Evolutionary conservation across 1,284 basidiomycete species (phyloP).

Genomic region (Sporisorium graminicola): DNA sequence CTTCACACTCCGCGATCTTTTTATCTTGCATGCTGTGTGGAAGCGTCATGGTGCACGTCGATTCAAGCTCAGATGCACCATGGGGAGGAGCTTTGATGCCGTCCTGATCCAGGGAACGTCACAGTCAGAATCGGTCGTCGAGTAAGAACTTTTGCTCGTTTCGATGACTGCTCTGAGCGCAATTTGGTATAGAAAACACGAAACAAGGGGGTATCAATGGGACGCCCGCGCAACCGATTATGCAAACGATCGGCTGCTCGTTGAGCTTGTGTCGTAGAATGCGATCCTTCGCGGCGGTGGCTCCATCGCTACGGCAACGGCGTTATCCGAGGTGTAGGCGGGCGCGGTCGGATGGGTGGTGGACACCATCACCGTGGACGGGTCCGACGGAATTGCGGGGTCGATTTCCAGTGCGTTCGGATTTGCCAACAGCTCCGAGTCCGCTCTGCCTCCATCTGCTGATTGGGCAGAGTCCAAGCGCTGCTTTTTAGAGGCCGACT

Average conservation of each 20-base stretch:
- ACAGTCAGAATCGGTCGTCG: neutral
- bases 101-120: neutral
- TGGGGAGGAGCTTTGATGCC: no score
- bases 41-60: neutral
- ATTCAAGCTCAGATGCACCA: constrained; percentile 8
- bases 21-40: neutral
- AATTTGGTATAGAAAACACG: neutral
- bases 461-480: no score
- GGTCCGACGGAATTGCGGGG: constrained; percentile 23
- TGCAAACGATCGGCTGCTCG: neutral
- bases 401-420: constrained; percentile 12
- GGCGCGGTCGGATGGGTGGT: neutral
- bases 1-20: neutral
- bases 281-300: constrained; percentile 36
- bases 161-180: no score
- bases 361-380: neutral
- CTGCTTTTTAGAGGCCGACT: no score
- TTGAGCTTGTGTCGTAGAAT: constrained; percentile 26
- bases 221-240: no score
- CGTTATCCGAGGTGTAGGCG: neutral
- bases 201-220: neutral
- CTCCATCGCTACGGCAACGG: neutral
- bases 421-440: neutral
- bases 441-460: no score
- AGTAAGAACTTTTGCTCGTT: no score